These are phyloP conservation scores for thale cress (Arabidopsis thaliana) DNA, from an alignment of 345 rosid genomes.

Conservation along the genomic window DNA sequence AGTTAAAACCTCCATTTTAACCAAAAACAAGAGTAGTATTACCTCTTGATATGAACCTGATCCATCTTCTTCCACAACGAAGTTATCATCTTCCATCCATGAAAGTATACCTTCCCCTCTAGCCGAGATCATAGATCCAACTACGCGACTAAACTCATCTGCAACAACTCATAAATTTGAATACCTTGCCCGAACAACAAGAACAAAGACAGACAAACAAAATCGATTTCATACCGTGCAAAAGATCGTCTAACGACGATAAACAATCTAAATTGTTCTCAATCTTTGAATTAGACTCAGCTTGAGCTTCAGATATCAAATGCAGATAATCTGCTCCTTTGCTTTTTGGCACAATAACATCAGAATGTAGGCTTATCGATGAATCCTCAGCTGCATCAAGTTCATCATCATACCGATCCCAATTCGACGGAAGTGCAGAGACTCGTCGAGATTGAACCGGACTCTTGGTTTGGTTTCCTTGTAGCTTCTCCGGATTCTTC, in stretches of 20 bases:
- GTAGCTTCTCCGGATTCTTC: constrained; percentile 37
- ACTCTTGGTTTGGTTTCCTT: constrained; percentile 53
- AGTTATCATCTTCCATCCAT: constrained; percentile 72
- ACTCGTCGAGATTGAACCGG: constrained; percentile 43
- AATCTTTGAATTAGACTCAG: constrained; percentile 55
- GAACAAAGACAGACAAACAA: neutral
- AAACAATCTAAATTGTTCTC: constrained; percentile 45
- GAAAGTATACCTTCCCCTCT: constrained; percentile 77
- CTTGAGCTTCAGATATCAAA: constrained; percentile 73
- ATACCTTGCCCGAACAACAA: neutral
- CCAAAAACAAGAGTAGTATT: constrained; percentile 8
- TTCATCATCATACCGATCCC: constrained; percentile 75
- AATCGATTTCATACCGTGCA: constrained; percentile 54
- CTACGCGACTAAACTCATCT: constrained; percentile 59
- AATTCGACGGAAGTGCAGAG: constrained; percentile 70
- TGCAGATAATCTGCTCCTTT: constrained; percentile 79
- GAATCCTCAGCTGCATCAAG: constrained; percentile 38
- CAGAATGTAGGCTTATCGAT: constrained; percentile 36
- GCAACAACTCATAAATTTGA: constrained; percentile 30
- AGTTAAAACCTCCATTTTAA: neutral
- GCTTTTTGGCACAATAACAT: constrained; percentile 64
- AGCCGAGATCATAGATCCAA: constrained; percentile 68
- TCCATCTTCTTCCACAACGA: constrained; percentile 63
- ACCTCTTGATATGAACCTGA: constrained; percentile 64
- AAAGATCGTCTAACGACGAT: constrained; percentile 57